Conservation (phyloP, 805 yeast species). For the Starmerella cellae region DNA sequence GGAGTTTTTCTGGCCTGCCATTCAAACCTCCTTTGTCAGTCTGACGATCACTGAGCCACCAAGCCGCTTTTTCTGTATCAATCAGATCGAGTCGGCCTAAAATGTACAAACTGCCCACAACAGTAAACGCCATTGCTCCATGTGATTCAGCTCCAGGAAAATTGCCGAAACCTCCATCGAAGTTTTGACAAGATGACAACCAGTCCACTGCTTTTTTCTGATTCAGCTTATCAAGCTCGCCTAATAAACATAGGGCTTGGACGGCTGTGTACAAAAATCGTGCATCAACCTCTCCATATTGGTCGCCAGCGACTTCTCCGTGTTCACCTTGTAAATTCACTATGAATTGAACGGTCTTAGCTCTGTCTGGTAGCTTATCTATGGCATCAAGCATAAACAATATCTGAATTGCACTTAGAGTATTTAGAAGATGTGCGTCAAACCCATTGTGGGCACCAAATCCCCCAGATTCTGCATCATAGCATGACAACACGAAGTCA, state of each 20-base stretch:
- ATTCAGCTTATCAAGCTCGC: slow-evolving; percentile 39
- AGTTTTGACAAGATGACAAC: slow-evolving; percentile 61
- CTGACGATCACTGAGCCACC: slow-evolving; percentile 92
- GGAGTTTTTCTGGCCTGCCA: slow-evolving; percentile 89
- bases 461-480: slow-evolving; percentile 38
- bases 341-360: slow-evolving; percentile 27
- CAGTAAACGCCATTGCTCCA: slow-evolving; percentile 67
- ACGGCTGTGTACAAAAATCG: slow-evolving; percentile 77
- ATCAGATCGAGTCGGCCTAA: slow-evolving; percentile 41
- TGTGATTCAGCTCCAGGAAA: slow-evolving; percentile 93
- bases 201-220: slow-evolving; percentile 48
- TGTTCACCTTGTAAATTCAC: slow-evolving; percentile 36
- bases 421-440: slow-evolving; percentile 75
- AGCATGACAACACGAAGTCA: slow-evolving; percentile 57
- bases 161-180: slow-evolving; percentile 92
- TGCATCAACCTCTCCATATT: slow-evolving; percentile 85
- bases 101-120: slow-evolving; percentile 69
- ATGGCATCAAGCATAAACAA: slow-evolving; percentile 52
- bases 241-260: slow-evolving; percentile 58
- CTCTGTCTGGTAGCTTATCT: slow-evolving; percentile 29
- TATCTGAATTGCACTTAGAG: slow-evolving; percentile 77
- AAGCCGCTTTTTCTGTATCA: slow-evolving; percentile 35
- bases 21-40: slow-evolving; percentile 78
- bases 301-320: slow-evolving; percentile 83
- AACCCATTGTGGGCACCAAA: slow-evolving; percentile 84